These are phyloP conservation scores for Populus simonii DNA, from an alignment of 345 rosid species.

Conservation along the genomic window DNA sequence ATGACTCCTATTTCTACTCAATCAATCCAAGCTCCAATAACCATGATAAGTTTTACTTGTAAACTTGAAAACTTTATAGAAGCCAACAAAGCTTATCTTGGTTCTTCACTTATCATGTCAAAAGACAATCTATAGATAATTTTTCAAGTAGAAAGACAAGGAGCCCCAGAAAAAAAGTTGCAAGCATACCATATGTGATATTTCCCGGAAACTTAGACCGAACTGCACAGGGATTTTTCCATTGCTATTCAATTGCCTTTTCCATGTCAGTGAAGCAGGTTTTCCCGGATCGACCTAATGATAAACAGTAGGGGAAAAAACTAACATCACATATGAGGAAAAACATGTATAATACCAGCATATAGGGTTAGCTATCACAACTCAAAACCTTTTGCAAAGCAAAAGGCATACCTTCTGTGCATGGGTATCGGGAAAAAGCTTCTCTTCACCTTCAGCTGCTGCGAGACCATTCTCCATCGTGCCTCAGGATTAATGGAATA, in stretches of 20 bases:
- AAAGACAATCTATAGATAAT: background rate
- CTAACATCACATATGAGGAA: too few species aligned
- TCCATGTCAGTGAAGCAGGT: constrained; percentile 57
- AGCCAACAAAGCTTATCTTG: too few species aligned
- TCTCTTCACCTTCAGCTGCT: constrained; percentile 15
- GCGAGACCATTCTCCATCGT: constrained; percentile 20
- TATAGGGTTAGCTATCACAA: too few species aligned
- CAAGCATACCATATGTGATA: constrained; percentile 51
- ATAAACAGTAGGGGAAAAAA: too few species aligned
- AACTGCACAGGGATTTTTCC: constrained; percentile 37
- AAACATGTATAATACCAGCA: too few species aligned
- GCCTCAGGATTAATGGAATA: background rate
- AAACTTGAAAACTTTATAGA: too few species aligned
- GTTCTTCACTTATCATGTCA: too few species aligned
- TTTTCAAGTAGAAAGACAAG: background rate
- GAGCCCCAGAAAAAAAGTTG: background rate
- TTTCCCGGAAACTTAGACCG: constrained; percentile 38
- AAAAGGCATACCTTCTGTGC: constrained; percentile 20
- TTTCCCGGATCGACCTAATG: constrained; percentile 38
- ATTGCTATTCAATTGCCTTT: constrained; percentile 41
- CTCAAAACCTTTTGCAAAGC: background rate
- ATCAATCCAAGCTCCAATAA: too few species aligned
- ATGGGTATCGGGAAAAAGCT: background rate
- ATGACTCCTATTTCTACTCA: too few species aligned
- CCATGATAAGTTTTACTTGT: too few species aligned